Evolutionary conservation across 1,139 yeast genomes (phyloP).

Genomic region (Protomyces gravidus): DNA sequence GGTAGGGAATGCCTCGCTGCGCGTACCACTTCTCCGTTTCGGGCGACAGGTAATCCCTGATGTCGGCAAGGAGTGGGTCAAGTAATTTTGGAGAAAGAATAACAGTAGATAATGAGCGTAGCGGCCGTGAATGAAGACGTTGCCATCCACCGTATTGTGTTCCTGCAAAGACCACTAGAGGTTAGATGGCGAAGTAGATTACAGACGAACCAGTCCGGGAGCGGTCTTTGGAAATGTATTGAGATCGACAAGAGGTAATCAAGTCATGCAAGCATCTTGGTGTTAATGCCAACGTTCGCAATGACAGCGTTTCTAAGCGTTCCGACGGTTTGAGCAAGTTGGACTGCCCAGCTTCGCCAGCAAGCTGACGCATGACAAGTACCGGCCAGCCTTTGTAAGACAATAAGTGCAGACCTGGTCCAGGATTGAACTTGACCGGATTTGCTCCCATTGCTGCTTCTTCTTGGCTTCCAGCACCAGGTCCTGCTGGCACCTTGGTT

Average conservation of each 20-base stretch:
- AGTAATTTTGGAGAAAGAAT: slow-evolving; percentile 72
- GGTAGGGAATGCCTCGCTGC: slow-evolving; percentile 91
- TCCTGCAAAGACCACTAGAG: slow-evolving; percentile 11
- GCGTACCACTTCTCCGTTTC: slow-evolving; percentile 77
- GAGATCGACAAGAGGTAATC: slow-evolving; percentile 6
- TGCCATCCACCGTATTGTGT: slow-evolving; percentile 27
- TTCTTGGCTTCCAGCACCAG: neutral
- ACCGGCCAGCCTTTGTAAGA: slow-evolving; percentile 13
- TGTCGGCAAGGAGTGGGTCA: slow-evolving; percentile 64
- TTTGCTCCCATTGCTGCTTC: neutral
- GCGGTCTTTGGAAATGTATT: slow-evolving; percentile 18
- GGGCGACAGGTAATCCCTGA: slow-evolving; percentile 67
- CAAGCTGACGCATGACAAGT: slow-evolving; percentile 6
- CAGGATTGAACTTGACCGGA: slow-evolving; percentile 10
- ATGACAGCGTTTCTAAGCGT: slow-evolving; percentile 16
- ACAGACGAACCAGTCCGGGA: slow-evolving; percentile 5
- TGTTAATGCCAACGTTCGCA: slow-evolving; percentile 12
- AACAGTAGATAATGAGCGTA: slow-evolving; percentile 78
- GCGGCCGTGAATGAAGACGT: slow-evolving; percentile 54
- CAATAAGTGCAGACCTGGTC: slow-evolving; percentile 15
- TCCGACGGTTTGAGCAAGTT: slow-evolving; percentile 20
- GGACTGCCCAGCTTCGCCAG: slow-evolving; percentile 24
- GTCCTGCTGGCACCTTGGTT: neutral
- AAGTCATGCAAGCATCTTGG: slow-evolving; percentile 11
- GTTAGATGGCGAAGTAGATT: neutral